Percentiles rank a stretch among this genome's conserved stretches.
phyloP scores from a whole-genome alignment of 495 filamentous ascomycete genomes.

The Neurospora sp. region DNA sequence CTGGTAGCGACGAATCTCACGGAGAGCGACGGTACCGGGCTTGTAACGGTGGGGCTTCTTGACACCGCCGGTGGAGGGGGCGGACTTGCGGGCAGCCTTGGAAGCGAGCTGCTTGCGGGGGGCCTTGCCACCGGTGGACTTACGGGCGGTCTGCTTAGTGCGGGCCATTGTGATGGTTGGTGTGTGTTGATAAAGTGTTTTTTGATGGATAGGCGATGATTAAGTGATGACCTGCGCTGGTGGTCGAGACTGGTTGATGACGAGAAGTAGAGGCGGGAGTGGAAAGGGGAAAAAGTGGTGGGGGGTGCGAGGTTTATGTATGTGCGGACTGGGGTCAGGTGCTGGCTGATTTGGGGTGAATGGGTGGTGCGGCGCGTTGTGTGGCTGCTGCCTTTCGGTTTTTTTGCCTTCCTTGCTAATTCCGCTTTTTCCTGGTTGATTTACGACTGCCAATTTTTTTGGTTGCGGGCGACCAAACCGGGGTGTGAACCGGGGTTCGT shows the following conservation, averaged over 20 bases:
- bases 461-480: slow-evolving; percentile 14
- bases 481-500: slow-evolving; percentile 21
- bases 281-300: slow-evolving; percentile 40
- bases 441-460: slow-evolving; percentile 22
- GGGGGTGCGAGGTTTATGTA: slow-evolving; percentile 40
- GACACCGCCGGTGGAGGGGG: slow-evolving; percentile 61
- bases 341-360: slow-evolving; percentile 36
- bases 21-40: slow-evolving; percentile 99
- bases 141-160: slow-evolving; percentile 99
- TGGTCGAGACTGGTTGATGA: slow-evolving; percentile 18
- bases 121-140: slow-evolving; percentile 99
- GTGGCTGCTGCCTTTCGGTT: background rate
- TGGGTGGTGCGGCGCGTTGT: background rate
- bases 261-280: slow-evolving; percentile 24
- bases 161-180: slow-evolving; percentile 74
- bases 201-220: slow-evolving; percentile 27
- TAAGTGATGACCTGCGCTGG: slow-evolving; percentile 25
- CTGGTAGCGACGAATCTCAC: slow-evolving; percentile 99
- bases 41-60: slow-evolving; percentile 99
- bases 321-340: slow-evolving; percentile 19
- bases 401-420: background rate
- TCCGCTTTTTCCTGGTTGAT: slow-evolving; percentile 10
- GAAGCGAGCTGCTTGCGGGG: slow-evolving; percentile 88
- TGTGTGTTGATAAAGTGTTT: slow-evolving; percentile 35
- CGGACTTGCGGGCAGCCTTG: slow-evolving; percentile 46